Conservation (phyloP, 164 flowering plant species). For the Annona cherimola region DNA sequence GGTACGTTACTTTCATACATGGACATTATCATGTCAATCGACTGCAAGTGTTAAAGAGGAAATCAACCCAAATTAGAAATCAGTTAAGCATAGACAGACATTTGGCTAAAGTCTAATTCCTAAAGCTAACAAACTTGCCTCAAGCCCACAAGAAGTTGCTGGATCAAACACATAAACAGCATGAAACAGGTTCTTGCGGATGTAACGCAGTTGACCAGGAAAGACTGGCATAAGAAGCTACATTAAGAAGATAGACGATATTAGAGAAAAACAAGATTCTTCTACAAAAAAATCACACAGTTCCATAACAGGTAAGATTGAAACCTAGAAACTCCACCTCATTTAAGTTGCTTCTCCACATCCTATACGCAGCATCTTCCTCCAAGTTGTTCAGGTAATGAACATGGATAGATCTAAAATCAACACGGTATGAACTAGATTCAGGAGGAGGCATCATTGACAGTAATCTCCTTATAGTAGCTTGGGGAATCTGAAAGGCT, state of each 20-base stretch:
- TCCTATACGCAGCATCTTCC: slow-evolving; percentile 82
- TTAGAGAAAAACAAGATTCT: not conserved
- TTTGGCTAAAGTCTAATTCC: not conserved
- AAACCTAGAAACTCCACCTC: slow-evolving; percentile 42
- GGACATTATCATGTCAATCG: slow-evolving; percentile 57
- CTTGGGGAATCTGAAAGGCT: slow-evolving; percentile 66
- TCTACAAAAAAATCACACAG: not conserved
- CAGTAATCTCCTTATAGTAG: slow-evolving; percentile 49
- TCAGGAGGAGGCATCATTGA: slow-evolving; percentile 62
- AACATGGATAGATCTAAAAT: slow-evolving; percentile 88
- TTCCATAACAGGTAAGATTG: too few relatives aligned
- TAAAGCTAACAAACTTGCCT: slow-evolving; percentile 43
- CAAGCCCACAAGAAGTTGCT: slow-evolving; percentile 74
- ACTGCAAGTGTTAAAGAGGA: slow-evolving; percentile 37
- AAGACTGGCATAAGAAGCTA: slow-evolving; percentile 96
- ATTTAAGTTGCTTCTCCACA: slow-evolving; percentile 89
- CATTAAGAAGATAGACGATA: slow-evolving; percentile 12
- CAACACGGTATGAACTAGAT: slow-evolving; percentile 58
- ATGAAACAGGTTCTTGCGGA: slow-evolving; percentile 93
- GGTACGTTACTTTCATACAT: slow-evolving; percentile 81
- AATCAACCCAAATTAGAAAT: not conserved
- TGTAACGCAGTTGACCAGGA: slow-evolving; percentile 91
- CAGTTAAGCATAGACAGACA: not conserved
- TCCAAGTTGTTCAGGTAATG: slow-evolving; percentile 93
- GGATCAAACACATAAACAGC: slow-evolving; percentile 94